phyloP scores from a whole-genome alignment of 2,329 filamentous ascomycete species.

The Ophiostoma piceae region DNA sequence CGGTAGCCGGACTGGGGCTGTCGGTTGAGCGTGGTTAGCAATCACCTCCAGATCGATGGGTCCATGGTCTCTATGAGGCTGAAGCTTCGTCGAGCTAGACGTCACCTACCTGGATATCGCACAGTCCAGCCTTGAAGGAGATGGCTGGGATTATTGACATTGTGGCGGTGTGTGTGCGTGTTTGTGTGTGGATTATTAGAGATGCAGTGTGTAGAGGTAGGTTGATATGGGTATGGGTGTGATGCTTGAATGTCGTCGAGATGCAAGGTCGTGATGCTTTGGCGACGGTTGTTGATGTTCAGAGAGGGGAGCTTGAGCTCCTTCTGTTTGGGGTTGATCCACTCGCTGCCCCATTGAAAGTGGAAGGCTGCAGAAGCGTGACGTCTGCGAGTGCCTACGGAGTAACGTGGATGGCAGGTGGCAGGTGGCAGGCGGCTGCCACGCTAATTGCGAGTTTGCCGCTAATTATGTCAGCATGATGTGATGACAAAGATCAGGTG shows the following conservation, averaged over 20 bases:
- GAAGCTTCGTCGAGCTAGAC: neutral
- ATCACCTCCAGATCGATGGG: too few relatives aligned
- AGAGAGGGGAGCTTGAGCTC: slow-evolving; percentile 20
- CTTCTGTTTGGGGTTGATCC: slow-evolving; percentile 14
- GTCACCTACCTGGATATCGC: slow-evolving; percentile 68
- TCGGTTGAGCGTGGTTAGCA: neutral
- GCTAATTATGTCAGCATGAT: neutral
- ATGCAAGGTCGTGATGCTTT: slow-evolving; percentile 15
- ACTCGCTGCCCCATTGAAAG: neutral
- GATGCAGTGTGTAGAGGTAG: neutral
- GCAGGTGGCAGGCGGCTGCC: slow-evolving; percentile 19
- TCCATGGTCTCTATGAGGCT: slow-evolving; percentile 3
- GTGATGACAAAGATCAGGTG: neutral
- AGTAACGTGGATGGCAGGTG: neutral
- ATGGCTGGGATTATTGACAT: slow-evolving; percentile 87
- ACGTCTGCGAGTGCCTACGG: slow-evolving; percentile 22
- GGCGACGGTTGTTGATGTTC: slow-evolving; percentile 12
- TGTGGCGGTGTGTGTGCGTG: slow-evolving; percentile 14
- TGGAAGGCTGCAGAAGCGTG: slow-evolving; percentile 27
- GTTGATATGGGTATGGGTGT: too few relatives aligned
- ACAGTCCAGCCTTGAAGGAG: slow-evolving; percentile 93
- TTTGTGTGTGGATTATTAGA: neutral
- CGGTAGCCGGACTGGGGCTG: slow-evolving; percentile 57
- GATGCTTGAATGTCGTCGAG: neutral
- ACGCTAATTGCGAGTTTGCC: neutral